phyloP scores from a whole-genome alignment of 768 basidiomycete species.

The Termitomyces bulborhizus region DNA sequence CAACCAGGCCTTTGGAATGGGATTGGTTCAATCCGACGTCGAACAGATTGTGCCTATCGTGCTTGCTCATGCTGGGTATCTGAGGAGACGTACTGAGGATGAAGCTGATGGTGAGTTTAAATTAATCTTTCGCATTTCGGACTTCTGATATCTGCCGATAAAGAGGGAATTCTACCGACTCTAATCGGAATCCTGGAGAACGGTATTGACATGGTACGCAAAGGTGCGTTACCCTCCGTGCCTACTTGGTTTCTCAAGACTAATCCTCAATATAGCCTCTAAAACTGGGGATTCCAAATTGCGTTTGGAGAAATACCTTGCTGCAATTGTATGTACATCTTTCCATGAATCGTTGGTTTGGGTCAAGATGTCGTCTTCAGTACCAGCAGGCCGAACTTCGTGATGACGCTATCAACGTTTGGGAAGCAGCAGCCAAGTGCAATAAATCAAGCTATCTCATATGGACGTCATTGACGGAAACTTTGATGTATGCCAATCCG shows the following conservation, averaged over 20 bases:
- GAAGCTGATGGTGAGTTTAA: slow-evolving; percentile 31
- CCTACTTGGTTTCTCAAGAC: neutral
- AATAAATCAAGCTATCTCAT: slow-evolving; percentile 68
- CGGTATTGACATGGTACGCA: slow-evolving; percentile 55
- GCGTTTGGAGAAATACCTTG: slow-evolving; percentile 79
- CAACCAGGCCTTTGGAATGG: slow-evolving; percentile 47
- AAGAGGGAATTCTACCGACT: slow-evolving; percentile 43
- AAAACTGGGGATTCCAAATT: slow-evolving; percentile 69
- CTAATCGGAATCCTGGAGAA: slow-evolving; percentile 56
- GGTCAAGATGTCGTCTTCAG: slow-evolving; percentile 1
- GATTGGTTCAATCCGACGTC: slow-evolving; percentile 48
- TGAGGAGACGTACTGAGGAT: slow-evolving; percentile 48
- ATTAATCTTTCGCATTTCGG: neutral
- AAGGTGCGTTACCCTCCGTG: slow-evolving; percentile 32
- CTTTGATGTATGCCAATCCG: slow-evolving; percentile 47
- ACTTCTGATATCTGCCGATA: slow-evolving; percentile 14
- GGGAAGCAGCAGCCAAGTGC: slow-evolving; percentile 60
- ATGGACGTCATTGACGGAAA: slow-evolving; percentile 72
- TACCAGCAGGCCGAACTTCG: slow-evolving; percentile 32
- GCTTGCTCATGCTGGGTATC: slow-evolving; percentile 59
- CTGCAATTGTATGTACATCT: slow-evolving; percentile 54
- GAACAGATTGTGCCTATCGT: slow-evolving; percentile 62
- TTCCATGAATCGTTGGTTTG: neutral
- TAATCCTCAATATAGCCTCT: slow-evolving; percentile 34
- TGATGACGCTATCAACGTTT: slow-evolving; percentile 55